phyloP scores from a whole-genome alignment of 805 yeast species.

The Metschnikowia picachoensis region DNA sequence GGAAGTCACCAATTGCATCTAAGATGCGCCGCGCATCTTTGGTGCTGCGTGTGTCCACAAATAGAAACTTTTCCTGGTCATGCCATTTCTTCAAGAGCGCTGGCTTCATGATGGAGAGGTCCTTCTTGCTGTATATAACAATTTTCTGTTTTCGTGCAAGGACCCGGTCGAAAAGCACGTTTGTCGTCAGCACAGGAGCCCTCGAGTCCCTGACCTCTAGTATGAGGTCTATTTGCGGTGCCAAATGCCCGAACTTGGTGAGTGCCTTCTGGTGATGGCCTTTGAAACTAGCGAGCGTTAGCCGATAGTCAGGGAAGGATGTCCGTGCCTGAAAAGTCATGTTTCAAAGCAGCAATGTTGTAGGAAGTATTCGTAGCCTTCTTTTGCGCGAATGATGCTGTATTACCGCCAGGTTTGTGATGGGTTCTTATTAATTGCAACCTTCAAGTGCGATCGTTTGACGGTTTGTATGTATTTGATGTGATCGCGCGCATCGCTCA shows the following conservation, averaged over 20 bases:
- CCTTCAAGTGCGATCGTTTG: too few relatives aligned
- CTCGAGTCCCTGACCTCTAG: constrained; percentile 85
- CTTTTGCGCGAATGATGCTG: too few relatives aligned
- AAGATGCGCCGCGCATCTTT: constrained; percentile 50
- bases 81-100: constrained; percentile 34
- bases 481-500: too few relatives aligned
- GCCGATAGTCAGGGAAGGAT: constrained; percentile 68
- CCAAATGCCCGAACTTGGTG: constrained; percentile 56
- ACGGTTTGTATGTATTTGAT: too few relatives aligned
- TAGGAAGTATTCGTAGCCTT: too few relatives aligned
- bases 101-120: constrained; percentile 47
- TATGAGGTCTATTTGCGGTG: constrained; percentile 78
- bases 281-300: constrained; percentile 73
- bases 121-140: constrained; percentile 77
- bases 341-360: not conserved
- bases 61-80: constrained; percentile 33
- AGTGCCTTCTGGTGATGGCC: constrained; percentile 89
- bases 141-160: constrained; percentile 52
- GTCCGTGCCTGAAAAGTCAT: constrained; percentile 62
- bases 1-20: constrained; percentile 43
- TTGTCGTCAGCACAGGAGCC: constrained; percentile 83
- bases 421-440: too few relatives aligned
- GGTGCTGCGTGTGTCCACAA: constrained; percentile 54
- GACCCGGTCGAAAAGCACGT: constrained; percentile 69
- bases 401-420: too few relatives aligned